Evolutionary conservation across 2,329 filamentous ascomycete genomes (phyloP).

Genomic region (Macrophomina phaseolina): DNA sequence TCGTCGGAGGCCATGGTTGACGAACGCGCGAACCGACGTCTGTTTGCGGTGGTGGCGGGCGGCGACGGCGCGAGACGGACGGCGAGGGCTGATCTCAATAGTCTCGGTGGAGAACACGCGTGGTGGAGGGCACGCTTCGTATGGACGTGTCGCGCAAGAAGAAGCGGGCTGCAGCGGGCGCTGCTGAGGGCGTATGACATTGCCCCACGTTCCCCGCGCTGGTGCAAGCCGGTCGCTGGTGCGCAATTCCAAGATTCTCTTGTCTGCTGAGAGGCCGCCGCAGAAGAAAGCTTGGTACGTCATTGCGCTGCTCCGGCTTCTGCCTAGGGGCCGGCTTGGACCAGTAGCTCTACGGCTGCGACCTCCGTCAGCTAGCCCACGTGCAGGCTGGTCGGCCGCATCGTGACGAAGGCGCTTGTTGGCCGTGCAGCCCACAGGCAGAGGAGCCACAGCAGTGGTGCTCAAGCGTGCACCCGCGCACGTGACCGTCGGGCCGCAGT

Average conservation of each 20-base stretch:
- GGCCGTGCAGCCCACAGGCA: background rate
- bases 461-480: background rate
- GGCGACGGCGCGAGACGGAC: background rate
- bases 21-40: conserved; percentile 7
- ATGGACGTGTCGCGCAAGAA: conserved; percentile 16
- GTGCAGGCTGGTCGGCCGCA: background rate
- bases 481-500: conserved; percentile 4
- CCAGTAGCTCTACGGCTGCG: background rate
- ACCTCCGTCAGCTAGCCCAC: conserved; percentile 6
- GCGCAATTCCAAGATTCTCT: conserved; percentile 9
- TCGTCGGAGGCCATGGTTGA: conserved; percentile 74
- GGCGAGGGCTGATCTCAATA: background rate
- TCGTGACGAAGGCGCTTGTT: background rate
- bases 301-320: conserved; percentile 4
- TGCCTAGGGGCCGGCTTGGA: conserved; percentile 2
- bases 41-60: background rate
- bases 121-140: background rate
- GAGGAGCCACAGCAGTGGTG: background rate
- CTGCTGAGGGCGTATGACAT: conserved; percentile 13
- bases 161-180: conserved; percentile 7
- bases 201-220: conserved; percentile 14
- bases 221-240: background rate
- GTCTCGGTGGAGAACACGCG: background rate
- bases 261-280: conserved; percentile 4
- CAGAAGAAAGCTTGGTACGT: conserved; percentile 18